Evolutionary conservation across 2,329 filamentous ascomycete species (phyloP), one percentile per base, ranked within the genome.

Genomic region (Penicillium sp.): DNA sequence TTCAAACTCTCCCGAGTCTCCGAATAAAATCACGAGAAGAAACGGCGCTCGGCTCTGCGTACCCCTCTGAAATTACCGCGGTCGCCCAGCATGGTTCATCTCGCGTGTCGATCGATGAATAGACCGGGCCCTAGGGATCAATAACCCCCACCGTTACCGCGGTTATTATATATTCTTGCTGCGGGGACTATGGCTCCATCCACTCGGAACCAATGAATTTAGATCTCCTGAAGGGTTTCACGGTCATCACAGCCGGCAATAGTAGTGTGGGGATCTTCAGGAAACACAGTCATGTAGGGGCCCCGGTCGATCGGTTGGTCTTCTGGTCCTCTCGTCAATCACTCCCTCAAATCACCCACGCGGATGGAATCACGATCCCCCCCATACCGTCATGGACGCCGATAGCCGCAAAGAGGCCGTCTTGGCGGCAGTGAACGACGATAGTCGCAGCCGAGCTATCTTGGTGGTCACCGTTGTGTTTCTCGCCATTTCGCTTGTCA

Each of bases 401-500:
- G 31, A 47, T 44, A 42, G 43, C 45, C 16, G 24, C 14, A 43
- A 48, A 22, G 25, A 43, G 10, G 38, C 31, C 16, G 24, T 48
- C 20, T 20, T 44, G 27, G 47, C 30, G 28, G 53, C 46, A 13
- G 54, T 55, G 20, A 36, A 50, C 18, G 57, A 58, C n/a, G 50
- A 55, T 22, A 51, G 55, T 33, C 59, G 48, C 3, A 63, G 56
- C 20, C 50, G 54, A 20, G 60, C 62, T 18, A 64, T 64, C 25
- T 18, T 61, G 10, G 54, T 56, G 24, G 64, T 68, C 6, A 67
- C 69, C 5, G 66, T 68, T 9, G 65, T 70, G 11, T 75, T 76
- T 49, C 63, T 76, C 42, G 64, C 65, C 3, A 53, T 76, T n/a
- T 73, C 75, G 0, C 62, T 70, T n/a, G 40, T 71, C 8, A 66